These are phyloP conservation scores for Eucalyptus tenuipes DNA, from an alignment of 345 rosid genomes.

Conservation along the genomic window DNA sequence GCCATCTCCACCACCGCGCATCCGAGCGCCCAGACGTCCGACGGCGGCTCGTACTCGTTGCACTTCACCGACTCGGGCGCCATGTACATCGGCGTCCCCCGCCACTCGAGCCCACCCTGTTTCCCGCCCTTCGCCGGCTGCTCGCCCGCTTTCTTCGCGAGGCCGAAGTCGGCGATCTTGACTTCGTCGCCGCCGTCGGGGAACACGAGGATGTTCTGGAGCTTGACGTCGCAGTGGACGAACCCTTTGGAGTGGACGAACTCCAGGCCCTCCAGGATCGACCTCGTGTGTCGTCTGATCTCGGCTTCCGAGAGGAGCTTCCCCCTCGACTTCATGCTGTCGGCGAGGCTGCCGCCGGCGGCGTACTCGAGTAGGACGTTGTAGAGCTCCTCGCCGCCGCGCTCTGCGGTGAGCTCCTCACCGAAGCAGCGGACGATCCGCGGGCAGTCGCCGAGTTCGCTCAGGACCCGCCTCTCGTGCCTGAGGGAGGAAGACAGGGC, in stretches of 20 bases:
- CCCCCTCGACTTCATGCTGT: conserved; percentile 2
- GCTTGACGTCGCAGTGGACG: conserved; percentile 33
- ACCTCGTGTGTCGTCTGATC: conserved; percentile 28
- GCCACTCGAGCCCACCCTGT: conserved; percentile 7
- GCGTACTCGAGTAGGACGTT: conserved; percentile 70
- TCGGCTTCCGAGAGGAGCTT: conserved; percentile 39
- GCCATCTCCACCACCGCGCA: conserved; percentile 72
- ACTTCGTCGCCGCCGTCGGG: background rate
- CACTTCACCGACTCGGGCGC: conserved; percentile 67
- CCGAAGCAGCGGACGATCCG: conserved; percentile 51
- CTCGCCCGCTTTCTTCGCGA: conserved; percentile 31
- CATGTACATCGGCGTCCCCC: conserved; percentile 75
- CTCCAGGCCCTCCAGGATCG: conserved; percentile 40
- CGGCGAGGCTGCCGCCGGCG: conserved; percentile 51
- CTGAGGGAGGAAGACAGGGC: conserved; percentile 16
- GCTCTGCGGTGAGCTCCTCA: conserved; percentile 17
- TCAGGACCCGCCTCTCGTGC: conserved; percentile 41
- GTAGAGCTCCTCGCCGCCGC: conserved; percentile 28
- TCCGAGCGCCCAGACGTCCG: conserved; percentile 83
- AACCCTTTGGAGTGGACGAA: conserved; percentile 52
- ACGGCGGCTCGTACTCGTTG: conserved; percentile 48
- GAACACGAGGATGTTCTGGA: conserved; percentile 32
- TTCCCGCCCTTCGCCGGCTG: background rate
- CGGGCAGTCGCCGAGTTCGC: conserved; percentile 25
- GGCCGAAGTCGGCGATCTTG: conserved; percentile 72